A percentile compares a stretch with the other conserved stretches of the same genome.
Conservation (phyloP, 805 yeast genomes). For the Lachancea waltii region DNA sequence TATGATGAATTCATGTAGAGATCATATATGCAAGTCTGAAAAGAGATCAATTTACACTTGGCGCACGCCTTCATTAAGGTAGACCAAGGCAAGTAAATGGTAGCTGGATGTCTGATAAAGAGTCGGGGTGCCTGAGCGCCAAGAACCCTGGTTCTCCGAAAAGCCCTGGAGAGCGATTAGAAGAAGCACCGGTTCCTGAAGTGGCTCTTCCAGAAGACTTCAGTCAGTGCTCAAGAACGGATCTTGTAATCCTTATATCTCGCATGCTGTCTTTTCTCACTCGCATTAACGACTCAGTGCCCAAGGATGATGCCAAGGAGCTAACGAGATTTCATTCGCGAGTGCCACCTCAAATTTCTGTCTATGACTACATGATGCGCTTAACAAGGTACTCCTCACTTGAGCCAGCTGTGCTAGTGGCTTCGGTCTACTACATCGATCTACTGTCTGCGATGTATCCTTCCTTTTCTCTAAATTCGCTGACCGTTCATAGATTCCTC, state of each 20-base stretch:
- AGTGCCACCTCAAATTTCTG: constrained; percentile 82
- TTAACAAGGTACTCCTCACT: constrained; percentile 77
- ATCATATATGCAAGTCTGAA: neutral
- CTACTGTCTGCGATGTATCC: constrained; percentile 71
- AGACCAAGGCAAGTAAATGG: constrained; percentile 5
- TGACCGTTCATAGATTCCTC: constrained; percentile 89
- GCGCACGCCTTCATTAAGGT: no score
- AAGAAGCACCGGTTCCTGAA: constrained; percentile 14
- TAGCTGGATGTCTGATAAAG: constrained; percentile 8
- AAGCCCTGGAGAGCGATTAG: neutral
- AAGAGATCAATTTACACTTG: no score
- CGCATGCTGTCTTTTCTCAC: constrained; percentile 78
- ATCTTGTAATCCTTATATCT: constrained; percentile 63
- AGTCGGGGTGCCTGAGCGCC: constrained; percentile 7
- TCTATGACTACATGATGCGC: constrained; percentile 68
- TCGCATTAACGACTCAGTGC: constrained; percentile 53
- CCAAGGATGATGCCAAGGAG: constrained; percentile 27
- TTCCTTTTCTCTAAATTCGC: constrained; percentile 74
- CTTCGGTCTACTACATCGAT: constrained; percentile 88
- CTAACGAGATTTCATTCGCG: constrained; percentile 91
- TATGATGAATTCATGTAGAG: neutral
- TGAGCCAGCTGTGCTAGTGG: constrained; percentile 73
- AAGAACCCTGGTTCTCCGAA: constrained; percentile 1
- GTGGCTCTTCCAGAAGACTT: constrained; percentile 37
- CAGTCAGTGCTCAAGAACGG: constrained; percentile 61